Evolutionary conservation across 768 basidiomycete species (phyloP), one percentile per base, ranked within the genome.

Genomic region (Daedaleopsis sinensis): DNA sequence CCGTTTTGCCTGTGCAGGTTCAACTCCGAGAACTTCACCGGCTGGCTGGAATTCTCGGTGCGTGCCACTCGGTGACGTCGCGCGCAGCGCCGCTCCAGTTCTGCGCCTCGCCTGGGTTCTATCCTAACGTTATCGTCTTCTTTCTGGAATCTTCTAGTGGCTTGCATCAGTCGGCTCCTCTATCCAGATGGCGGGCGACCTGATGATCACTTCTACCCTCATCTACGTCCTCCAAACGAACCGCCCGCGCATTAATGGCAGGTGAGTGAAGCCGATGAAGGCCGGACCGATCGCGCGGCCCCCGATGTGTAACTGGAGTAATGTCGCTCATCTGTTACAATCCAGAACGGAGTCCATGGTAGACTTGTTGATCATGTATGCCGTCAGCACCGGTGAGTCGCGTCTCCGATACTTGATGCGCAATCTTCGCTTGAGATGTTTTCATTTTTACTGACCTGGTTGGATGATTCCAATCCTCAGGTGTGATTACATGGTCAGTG

Each of bases 321-420:
- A 7, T 32, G 27, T 32, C 7, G 27, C 27, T 32, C 27, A 32
- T 32, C 27, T 3, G 27, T 7, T 32, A 7, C 27, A 32, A 36
- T 27, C n/a, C 18, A 59, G 58, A 19, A 59, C 58, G 42, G 51
- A 59, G 19, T 36, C 58, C n/a, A 48, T 59, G 42, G 16, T 59
- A 7, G 58, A 59, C 9, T 15, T 42, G 27, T 16, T 59, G 36
- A 46, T 59, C 50, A 36, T 39, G 24, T 59, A 52, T 37, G 50
- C 58, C 9, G 18, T 59, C 19, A 59, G 51, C 42, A 52, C 58
- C 8, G 58, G 58, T 59, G 21, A 32, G 58, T 35, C 39, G 23
- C 21, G 13, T 18, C 18, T 32, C 27, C 27, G 7, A 13, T 13
- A 5, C 48, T 50, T 36, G 21, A 2, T 2, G 38, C 35, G 5